A percentile compares a stretch with the other conserved stretches of the same genome.
Evolutionary conservation across 2,329 filamentous ascomycete species (phyloP).

Genomic region (Rutstroemia sp.): DNA sequence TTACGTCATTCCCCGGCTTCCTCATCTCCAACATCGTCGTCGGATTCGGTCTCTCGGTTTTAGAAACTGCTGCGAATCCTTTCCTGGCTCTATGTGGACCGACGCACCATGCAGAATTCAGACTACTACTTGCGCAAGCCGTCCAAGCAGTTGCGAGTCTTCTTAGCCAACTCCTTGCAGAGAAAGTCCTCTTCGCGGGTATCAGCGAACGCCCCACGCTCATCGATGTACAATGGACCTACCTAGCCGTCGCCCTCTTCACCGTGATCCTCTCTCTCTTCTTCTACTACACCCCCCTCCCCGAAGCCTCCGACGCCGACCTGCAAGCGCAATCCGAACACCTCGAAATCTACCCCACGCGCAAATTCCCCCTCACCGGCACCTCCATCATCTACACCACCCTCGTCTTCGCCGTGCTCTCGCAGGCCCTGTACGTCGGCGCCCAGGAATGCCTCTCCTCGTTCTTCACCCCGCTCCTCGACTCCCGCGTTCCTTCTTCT

Average conservation of each 20-base stretch:
- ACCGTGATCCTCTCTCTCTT: conserved; percentile 63
- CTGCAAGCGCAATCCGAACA: conserved; percentile 40
- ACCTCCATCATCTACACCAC: conserved; percentile 34
- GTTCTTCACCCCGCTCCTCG: conserved; percentile 48
- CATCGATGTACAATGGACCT: conserved; percentile 76
- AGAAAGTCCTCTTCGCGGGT: conserved; percentile 59
- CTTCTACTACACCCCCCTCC: conserved; percentile 61
- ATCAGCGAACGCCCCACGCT: conserved; percentile 41
- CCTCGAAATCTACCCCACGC: conserved; percentile 17
- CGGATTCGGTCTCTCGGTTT: conserved; percentile 66
- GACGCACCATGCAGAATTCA: conserved; percentile 62
- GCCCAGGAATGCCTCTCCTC: conserved; percentile 61
- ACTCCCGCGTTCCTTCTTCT: conserved; percentile 33
- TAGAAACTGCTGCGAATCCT: conserved; percentile 77
- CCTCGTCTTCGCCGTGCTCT: conserved; percentile 63
- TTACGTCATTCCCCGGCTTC: conserved; percentile 70
- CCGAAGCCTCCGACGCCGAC: conserved; percentile 46
- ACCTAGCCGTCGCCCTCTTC: conserved; percentile 71
- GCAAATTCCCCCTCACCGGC: conserved; percentile 28
- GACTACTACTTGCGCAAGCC: conserved; percentile 68
- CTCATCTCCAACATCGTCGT: conserved; percentile 68
- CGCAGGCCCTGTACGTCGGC: conserved; percentile 75
- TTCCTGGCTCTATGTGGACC: conserved; percentile 68
- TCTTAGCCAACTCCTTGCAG: conserved; percentile 63
- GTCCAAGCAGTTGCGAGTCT: conserved; percentile 71